These are phyloP conservation scores for Fusarium nelsonii DNA, from an alignment of 2,329 filamentous ascomycete genomes.

Conservation along the genomic window DNA sequence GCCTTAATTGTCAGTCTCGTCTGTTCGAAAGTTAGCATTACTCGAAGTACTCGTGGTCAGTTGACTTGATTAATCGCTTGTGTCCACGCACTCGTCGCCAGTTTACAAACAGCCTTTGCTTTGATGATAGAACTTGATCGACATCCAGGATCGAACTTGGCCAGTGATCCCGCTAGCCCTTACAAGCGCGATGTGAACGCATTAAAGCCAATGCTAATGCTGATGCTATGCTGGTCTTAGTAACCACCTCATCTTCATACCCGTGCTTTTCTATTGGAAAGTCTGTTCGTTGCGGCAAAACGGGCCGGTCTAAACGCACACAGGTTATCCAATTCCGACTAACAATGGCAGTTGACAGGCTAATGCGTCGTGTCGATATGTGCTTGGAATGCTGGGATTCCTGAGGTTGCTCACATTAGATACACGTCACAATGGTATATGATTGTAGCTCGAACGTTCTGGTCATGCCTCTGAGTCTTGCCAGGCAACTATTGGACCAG, in stretches of 20 bases:
- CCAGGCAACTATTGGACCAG: not conserved
- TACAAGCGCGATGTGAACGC: not conserved
- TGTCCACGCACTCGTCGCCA: not conserved
- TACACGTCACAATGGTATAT: not conserved
- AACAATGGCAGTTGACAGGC: not conserved
- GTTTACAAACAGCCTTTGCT: not conserved
- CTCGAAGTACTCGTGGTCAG: not conserved
- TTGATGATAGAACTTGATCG: slow-evolving; percentile 25
- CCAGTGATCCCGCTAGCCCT: slow-evolving; percentile 13
- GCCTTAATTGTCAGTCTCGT: not conserved
- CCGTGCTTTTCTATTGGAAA: not conserved
- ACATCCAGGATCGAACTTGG: slow-evolving; percentile 15
- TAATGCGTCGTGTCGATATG: not conserved
- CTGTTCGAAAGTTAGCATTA: not conserved
- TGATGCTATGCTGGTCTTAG: slow-evolving; percentile 2
- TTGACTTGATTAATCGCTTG: not conserved
- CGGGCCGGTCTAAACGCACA: slow-evolving; percentile 13
- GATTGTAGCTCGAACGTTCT: not conserved
- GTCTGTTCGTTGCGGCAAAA: slow-evolving; percentile 7
- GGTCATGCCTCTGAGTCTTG: not conserved
- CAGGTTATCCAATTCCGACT: not conserved
- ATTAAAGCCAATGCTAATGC: not conserved
- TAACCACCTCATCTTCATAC: slow-evolving; percentile 1
- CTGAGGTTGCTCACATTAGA: not conserved
- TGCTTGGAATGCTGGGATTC: not conserved